Evolutionary conservation across 495 filamentous ascomycete genomes (phyloP).

Genomic region (Geoglossum glabrum): DNA sequence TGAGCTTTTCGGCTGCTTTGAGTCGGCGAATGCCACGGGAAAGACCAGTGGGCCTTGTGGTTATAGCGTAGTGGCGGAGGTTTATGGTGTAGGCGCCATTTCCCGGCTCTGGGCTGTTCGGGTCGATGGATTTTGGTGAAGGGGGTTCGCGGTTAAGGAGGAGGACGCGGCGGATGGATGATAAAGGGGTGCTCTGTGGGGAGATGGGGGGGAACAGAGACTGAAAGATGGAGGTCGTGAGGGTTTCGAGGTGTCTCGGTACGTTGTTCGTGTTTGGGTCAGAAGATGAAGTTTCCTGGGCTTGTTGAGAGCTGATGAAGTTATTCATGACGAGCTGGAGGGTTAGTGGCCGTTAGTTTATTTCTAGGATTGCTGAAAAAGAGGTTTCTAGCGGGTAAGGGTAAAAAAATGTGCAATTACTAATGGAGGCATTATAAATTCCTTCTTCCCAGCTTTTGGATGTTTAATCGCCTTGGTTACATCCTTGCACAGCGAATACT

Average conservation of each 20-base stretch:
- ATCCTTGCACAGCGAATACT: constrained; percentile 86
- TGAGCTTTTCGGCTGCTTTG: constrained; percentile 38
- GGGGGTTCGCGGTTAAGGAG: constrained; percentile 62
- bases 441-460: constrained; percentile 60
- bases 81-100: constrained; percentile 64
- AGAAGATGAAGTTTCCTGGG: constrained; percentile 26
- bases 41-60: constrained; percentile 64
- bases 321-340: constrained; percentile 93
- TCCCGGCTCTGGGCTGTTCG: constrained; percentile 9
- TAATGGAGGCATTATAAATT: constrained; percentile 63
- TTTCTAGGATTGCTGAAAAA: background rate
- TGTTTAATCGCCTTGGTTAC: constrained; percentile 61
- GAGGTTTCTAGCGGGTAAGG: background rate
- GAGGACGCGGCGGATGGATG: constrained; percentile 73
- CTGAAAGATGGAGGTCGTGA: constrained; percentile 90
- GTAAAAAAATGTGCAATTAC: constrained; percentile 14
- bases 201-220: constrained; percentile 92
- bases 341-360: constrained; percentile 5
- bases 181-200: constrained; percentile 70
- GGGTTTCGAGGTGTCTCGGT: constrained; percentile 73
- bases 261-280: constrained; percentile 15
- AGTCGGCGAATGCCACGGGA: constrained; percentile 66
- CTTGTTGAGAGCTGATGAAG: constrained; percentile 45
- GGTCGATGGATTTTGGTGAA: constrained; percentile 6
- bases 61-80: constrained; percentile 87